Conservation (phyloP, 2,329 filamentous ascomycete species). For the Epichloe gansuensis region DNA sequence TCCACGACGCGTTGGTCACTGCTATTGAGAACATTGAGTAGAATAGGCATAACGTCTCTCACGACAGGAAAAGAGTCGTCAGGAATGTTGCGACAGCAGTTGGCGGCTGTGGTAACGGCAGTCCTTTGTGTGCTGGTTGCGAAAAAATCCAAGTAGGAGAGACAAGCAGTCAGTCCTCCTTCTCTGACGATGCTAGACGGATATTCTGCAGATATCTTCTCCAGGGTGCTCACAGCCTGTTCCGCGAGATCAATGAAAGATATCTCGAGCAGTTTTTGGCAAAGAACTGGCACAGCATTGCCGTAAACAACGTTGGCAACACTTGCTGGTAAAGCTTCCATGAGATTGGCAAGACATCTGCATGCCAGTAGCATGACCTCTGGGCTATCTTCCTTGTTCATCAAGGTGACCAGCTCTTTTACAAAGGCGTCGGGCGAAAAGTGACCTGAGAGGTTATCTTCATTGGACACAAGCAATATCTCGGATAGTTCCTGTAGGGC, state of each 20-base stretch:
- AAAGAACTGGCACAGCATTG: slow-evolving; percentile 87
- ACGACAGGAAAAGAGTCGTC: slow-evolving; percentile 88
- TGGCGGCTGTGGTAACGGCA: slow-evolving; percentile 91
- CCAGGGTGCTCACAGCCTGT: slow-evolving; percentile 87
- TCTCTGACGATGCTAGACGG: slow-evolving; percentile 90
- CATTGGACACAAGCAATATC: slow-evolving; percentile 84
- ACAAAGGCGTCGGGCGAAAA: slow-evolving; percentile 92
- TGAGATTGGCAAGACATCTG: slow-evolving; percentile 87
- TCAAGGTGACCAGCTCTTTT: slow-evolving; percentile 81
- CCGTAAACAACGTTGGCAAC: slow-evolving; percentile 95
- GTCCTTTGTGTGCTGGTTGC: slow-evolving; percentile 93
- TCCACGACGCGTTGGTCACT: slow-evolving; percentile 95
- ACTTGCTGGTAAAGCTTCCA: slow-evolving; percentile 89
- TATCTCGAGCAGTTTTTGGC: slow-evolving; percentile 89
- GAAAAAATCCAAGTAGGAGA: slow-evolving; percentile 95
- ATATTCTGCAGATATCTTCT: slow-evolving; percentile 96
- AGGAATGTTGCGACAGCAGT: slow-evolving; percentile 94
- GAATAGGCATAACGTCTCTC: slow-evolving; percentile 88
- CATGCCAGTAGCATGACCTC: slow-evolving; percentile 97
- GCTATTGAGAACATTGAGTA: slow-evolving; percentile 80
- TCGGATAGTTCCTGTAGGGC: slow-evolving; percentile 89
- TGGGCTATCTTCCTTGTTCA: slow-evolving; percentile 91
- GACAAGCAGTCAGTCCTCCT: slow-evolving; percentile 86
- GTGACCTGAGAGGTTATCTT: slow-evolving; percentile 89
- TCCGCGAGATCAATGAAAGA: slow-evolving; percentile 96